These are phyloP conservation scores for Neofusicoccum parvum DNA, from an alignment of 2,329 filamentous ascomycete species.

Conservation along the genomic window DNA sequence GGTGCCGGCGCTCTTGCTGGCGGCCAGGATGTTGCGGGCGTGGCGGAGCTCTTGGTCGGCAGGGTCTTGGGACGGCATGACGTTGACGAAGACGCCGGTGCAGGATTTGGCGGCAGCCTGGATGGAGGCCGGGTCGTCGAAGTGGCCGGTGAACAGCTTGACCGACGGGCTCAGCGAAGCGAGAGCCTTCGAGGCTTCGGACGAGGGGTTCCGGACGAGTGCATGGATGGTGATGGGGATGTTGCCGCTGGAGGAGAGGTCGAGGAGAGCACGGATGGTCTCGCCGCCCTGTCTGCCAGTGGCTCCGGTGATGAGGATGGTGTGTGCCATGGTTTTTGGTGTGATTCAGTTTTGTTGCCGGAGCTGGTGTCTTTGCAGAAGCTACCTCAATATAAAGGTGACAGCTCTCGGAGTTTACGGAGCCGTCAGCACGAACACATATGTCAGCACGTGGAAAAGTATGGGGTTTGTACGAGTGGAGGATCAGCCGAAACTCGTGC, in stretches of 20 bases:
- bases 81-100: conserved; percentile 3
- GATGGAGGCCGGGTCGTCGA: neutral
- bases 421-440: too few relatives aligned
- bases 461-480: too few relatives aligned
- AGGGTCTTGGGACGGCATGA: neutral
- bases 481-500: too few relatives aligned
- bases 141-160: conserved; percentile 12
- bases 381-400: too few relatives aligned
- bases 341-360: too few relatives aligned
- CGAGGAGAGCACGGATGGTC: conserved; percentile 40
- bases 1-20: neutral
- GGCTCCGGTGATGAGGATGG: conserved; percentile 4
- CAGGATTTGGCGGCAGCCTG: neutral
- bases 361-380: too few relatives aligned
- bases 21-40: neutral
- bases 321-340: neutral
- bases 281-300: conserved; percentile 52
- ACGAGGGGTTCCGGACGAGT: conserved; percentile 6
- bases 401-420: too few relatives aligned
- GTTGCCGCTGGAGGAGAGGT: neutral
- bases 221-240: conserved; percentile 6
- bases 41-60: neutral
- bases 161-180: conserved; percentile 20
- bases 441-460: too few relatives aligned
- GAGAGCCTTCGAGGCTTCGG: neutral